phyloP scores from a whole-genome alignment of 2,329 filamentous ascomycete species.

The Aureobasidium melanogenum region DNA sequence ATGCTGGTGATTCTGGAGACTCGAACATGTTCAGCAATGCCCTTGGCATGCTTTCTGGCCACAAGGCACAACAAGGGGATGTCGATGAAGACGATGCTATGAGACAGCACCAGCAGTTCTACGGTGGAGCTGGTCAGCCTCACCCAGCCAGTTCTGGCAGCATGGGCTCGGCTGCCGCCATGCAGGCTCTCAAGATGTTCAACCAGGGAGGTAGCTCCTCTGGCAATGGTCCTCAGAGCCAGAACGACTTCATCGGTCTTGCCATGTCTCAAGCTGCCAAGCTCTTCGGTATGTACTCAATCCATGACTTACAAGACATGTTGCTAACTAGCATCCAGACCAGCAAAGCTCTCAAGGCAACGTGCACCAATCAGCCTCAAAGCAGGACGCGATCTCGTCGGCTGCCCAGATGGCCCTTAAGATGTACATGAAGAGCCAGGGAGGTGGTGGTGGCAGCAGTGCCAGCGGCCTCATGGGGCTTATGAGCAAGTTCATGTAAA shows the following conservation, averaged over 20 bases:
- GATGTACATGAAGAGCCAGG: conserved; percentile 78
- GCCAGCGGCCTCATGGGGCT: conserved; percentile 46
- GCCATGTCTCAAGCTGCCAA: conserved; percentile 85
- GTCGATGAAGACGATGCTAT: conserved; percentile 60
- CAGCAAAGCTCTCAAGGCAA: conserved; percentile 49
- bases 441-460: conserved; percentile 41
- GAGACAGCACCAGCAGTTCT: conserved; percentile 66
- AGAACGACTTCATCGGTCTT: conserved; percentile 74
- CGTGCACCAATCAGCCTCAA: conserved; percentile 50
- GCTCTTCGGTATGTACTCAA: conserved; percentile 44
- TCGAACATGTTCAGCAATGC: conserved; percentile 47
- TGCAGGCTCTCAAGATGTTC: conserved; percentile 78
- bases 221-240: conserved; percentile 40
- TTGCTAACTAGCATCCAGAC: conserved; percentile 23
- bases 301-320: neutral
- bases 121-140: conserved; percentile 44
- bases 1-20: conserved; percentile 44
- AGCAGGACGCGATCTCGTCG: conserved; percentile 69
- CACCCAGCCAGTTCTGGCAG: conserved; percentile 36
- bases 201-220: conserved; percentile 26
- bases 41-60: conserved; percentile 46
- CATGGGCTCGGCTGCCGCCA: conserved; percentile 66
- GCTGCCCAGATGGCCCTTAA: conserved; percentile 83
- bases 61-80: conserved; percentile 44
- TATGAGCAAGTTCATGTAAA: conserved; percentile 51